phyloP scores from a whole-genome alignment of 352 stramenopile species.

The Globisporangium apiculatum region DNA sequence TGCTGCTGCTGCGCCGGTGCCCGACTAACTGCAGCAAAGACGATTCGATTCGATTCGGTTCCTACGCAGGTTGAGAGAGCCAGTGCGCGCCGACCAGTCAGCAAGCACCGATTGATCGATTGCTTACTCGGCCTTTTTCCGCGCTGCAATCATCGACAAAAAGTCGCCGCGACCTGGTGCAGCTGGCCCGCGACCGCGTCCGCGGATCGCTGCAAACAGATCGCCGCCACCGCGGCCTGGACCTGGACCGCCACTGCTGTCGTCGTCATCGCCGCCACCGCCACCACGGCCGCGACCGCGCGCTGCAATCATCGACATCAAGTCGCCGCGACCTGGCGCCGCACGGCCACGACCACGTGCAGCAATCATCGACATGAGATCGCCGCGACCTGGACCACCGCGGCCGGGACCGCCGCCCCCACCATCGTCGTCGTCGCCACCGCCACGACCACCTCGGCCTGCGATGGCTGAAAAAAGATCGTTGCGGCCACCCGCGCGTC shows the following conservation, averaged over 20 bases:
- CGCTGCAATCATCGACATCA: conserved; percentile 65
- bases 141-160: conserved; percentile 46
- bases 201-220: conserved; percentile 51
- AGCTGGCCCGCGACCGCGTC: conserved; percentile 27
- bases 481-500: conserved; percentile 17
- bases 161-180: conserved; percentile 35
- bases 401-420: conserved; percentile 30
- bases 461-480: conserved; percentile 49
- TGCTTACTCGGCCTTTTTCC: conserved; percentile 41
- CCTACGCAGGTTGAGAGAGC: no score
- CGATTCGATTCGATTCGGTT: no score
- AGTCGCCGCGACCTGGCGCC: conserved; percentile 35
- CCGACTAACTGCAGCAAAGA: no score
- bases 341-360: conserved; percentile 39
- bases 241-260: conserved; percentile 17
- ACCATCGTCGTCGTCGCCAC: conserved; percentile 27
- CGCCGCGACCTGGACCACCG: conserved; percentile 14
- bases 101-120: not conserved
- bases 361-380: conserved; percentile 25
- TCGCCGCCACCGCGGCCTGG: conserved; percentile 26
- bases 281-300: conserved; percentile 19
- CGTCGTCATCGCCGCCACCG: conserved; percentile 19
- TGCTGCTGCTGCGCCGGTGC: no score
- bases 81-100: no score
- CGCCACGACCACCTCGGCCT: conserved; percentile 36